phyloP scores from a whole-genome alignment of 352 stramenopile genomes.

The Globisporangium orthogonon region DNA sequence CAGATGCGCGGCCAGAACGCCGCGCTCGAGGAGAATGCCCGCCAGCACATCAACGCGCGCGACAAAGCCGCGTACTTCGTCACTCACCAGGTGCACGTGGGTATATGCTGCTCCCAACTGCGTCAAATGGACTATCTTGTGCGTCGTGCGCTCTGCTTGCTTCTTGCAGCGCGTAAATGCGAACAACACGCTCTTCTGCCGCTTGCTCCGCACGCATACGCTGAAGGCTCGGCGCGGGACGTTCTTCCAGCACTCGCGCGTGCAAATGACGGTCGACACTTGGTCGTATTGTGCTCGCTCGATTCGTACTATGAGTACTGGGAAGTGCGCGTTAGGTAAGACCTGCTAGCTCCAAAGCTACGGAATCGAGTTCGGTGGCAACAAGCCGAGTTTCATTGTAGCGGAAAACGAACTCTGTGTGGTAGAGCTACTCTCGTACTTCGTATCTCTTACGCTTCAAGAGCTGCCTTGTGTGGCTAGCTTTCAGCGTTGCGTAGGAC shows the following conservation, averaged over 20 bases:
- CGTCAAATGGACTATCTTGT: no score
- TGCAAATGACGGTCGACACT: conserved; percentile 16
- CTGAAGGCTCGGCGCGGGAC: conserved; percentile 18
- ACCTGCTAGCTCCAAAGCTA: conserved; percentile 6
- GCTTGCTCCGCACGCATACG: conserved; percentile 23
- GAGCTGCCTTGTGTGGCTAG: conserved; percentile 19
- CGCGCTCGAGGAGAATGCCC: conserved; percentile 20
- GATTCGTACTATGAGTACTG: conserved; percentile 1
- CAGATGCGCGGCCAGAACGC: conserved; percentile 17
- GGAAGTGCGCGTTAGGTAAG: no score
- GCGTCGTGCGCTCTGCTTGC: not conserved
- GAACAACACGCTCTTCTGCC: conserved; percentile 24
- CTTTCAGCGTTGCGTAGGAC: conserved; percentile 18
- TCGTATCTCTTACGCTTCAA: conserved; percentile 45
- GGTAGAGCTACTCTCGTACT: conserved; percentile 55
- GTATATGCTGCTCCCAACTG: not conserved
- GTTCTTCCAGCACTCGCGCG: conserved; percentile 28
- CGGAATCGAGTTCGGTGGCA: conserved; percentile 44
- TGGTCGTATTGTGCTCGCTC: conserved; percentile 29
- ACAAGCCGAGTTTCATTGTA: conserved; percentile 29
- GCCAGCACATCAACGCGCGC: conserved; percentile 17
- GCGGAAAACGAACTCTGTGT: conserved; percentile 34
- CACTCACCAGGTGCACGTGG: conserved; percentile 10
- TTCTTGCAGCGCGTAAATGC: conserved; percentile 29
- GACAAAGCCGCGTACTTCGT: conserved; percentile 19